These are phyloP conservation scores for Metschnikowia lachancei DNA, from an alignment of 805 yeast genomes.

Conservation along the genomic window DNA sequence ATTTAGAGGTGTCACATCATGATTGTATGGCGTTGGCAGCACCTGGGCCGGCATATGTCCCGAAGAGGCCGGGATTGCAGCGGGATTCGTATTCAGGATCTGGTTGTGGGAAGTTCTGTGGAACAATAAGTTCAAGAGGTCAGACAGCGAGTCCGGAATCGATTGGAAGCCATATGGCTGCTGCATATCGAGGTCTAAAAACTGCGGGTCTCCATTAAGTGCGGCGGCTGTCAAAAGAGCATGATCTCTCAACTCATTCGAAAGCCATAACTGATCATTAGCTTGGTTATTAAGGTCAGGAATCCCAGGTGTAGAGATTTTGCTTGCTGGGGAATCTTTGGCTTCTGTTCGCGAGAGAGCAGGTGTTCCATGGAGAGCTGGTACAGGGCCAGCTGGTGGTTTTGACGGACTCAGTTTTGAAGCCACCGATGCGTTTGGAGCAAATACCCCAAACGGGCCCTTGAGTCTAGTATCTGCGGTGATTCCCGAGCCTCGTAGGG, in stretches of 20 bases:
- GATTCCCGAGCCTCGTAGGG: constrained; percentile 37
- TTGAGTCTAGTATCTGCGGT: constrained; percentile 42
- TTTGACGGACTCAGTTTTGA: neutral
- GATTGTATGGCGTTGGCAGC: constrained; percentile 2
- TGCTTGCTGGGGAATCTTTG: constrained; percentile 1
- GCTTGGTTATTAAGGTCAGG: constrained; percentile 14
- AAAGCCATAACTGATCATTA: constrained; percentile 63
- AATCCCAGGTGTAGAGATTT: constrained; percentile 1
- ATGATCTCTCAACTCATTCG: constrained; percentile 68
- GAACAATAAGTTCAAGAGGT: constrained; percentile 51
- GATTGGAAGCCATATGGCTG: constrained; percentile 13
- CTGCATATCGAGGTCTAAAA: constrained; percentile 48
- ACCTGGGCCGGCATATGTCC: neutral
- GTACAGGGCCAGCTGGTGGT: too few relatives aligned
- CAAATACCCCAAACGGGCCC: constrained; percentile 85
- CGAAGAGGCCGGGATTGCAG: neutral
- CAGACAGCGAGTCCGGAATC: constrained; percentile 32
- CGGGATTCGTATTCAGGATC: constrained; percentile 2
- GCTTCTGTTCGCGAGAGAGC: too few relatives aligned
- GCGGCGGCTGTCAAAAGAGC: constrained; percentile 76
- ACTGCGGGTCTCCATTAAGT: constrained; percentile 55
- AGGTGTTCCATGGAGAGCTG: too few relatives aligned
- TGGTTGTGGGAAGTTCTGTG: constrained; percentile 39
- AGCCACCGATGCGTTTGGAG: constrained; percentile 1
- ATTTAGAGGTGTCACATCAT: constrained; percentile 6